Percentiles rank a stretch among this genome's conserved stretches.
These are phyloP conservation scores for Thelephora terrestris DNA, from an alignment of 1,284 basidiomycete species.

Conservation along the genomic window DNA sequence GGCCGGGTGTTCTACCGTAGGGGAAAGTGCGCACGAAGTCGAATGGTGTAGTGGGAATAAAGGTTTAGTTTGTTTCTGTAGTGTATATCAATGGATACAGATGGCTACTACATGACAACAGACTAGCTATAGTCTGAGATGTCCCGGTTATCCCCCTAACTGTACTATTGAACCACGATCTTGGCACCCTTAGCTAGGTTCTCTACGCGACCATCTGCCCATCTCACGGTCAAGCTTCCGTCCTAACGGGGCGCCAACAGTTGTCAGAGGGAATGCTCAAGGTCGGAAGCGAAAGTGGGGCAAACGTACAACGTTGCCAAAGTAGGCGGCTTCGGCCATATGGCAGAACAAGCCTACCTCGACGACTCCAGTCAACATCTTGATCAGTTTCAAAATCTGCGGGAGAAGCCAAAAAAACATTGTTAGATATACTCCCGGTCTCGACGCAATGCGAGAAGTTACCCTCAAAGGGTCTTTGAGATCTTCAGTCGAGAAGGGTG, in stretches of 20 bases:
- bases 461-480: conserved; percentile 68
- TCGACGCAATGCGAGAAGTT: conserved; percentile 14
- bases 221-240: conserved; percentile 44
- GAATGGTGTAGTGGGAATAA: too few relatives aligned
- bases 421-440: not conserved
- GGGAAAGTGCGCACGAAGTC: too few relatives aligned
- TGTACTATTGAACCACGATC: not conserved
- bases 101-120: too few relatives aligned
- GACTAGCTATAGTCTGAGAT: too few relatives aligned
- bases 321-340: conserved; percentile 94
- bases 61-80: too few relatives aligned
- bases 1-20: too few relatives aligned
- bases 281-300: not conserved
- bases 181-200: conserved; percentile 14
- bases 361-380: conserved; percentile 91
- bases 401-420: not conserved
- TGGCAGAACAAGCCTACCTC: conserved; percentile 95
- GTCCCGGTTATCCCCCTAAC: not conserved
- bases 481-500: conserved; percentile 65
- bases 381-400: conserved; percentile 65
- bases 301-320: conserved; percentile 73
- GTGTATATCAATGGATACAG: too few relatives aligned
- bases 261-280: conserved; percentile 1
- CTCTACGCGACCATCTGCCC: conserved; percentile 36
- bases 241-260: conserved; percentile 26